Conservation (phyloP, 2,329 filamentous ascomycete genomes). For the Didymella segeticola region DNA sequence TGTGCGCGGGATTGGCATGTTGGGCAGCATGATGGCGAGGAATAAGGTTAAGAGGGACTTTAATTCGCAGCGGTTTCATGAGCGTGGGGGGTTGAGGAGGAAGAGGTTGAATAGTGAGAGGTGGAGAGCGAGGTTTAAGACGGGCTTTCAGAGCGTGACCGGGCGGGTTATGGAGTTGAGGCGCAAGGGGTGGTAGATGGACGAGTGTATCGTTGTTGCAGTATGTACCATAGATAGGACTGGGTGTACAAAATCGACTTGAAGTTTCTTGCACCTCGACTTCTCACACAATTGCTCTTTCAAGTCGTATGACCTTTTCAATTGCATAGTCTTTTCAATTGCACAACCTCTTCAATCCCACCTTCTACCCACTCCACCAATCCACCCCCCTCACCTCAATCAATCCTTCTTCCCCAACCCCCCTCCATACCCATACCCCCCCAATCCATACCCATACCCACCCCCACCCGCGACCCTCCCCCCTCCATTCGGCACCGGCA, state of each 20-base stretch:
- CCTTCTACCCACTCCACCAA: not conserved
- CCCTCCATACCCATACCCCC: constrained; percentile 54
- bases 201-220: too few relatives aligned
- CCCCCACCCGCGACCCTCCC: constrained; percentile 42
- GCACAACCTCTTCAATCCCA: not conserved
- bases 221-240: too few relatives aligned
- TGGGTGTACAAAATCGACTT: too few relatives aligned
- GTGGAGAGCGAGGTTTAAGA: constrained; percentile 73
- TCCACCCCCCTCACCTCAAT: not conserved
- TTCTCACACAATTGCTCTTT: too few relatives aligned
- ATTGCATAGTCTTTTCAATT: not conserved
- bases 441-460: constrained; percentile 49
- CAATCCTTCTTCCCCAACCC: constrained; percentile 55
- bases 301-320: too few relatives aligned
- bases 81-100: constrained; percentile 76
- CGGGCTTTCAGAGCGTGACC: constrained; percentile 70
- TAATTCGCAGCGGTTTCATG: constrained; percentile 71
- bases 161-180: constrained; percentile 72
- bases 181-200: constrained; percentile 80
- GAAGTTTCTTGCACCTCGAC: too few relatives aligned
- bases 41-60: constrained; percentile 68
- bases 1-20: constrained; percentile 54
- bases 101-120: constrained; percentile 75
- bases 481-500: constrained; percentile 37
- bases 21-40: constrained; percentile 52